phyloP scores from a whole-genome alignment of 2,329 filamentous ascomycete genomes.

The Seiridium unicorne region DNA sequence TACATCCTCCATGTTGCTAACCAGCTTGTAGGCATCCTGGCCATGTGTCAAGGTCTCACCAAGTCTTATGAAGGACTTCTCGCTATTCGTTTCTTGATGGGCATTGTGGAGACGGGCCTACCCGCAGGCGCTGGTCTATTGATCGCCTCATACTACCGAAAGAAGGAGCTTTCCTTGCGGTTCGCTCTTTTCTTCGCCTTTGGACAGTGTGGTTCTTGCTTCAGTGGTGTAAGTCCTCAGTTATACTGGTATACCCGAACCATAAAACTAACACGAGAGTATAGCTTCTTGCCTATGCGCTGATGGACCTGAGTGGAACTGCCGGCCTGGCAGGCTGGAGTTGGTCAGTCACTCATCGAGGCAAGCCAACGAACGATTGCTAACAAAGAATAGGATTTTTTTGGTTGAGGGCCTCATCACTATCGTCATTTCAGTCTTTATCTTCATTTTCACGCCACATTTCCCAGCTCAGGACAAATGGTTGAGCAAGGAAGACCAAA shows the following conservation, averaged over 20 bases:
- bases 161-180: slow-evolving; percentile 4
- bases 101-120: slow-evolving; percentile 28
- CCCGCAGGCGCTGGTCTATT: slow-evolving; percentile 23
- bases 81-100: slow-evolving; percentile 37
- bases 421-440: neutral
- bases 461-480: slow-evolving; percentile 5
- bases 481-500: neutral
- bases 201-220: slow-evolving; percentile 3
- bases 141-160: slow-evolving; percentile 6
- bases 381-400: slow-evolving; percentile 2
- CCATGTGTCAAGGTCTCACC: slow-evolving; percentile 30
- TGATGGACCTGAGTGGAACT: neutral
- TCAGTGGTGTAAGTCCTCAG: slow-evolving; percentile 1
- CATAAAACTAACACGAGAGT: neutral
- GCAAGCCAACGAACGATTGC: neutral
- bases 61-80: slow-evolving; percentile 38
- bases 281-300: slow-evolving; percentile 5
- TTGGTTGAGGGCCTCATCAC: slow-evolving; percentile 2
- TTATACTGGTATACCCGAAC: neutral
- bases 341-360: neutral
- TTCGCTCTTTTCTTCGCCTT: slow-evolving; percentile 6
- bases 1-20: neutral
- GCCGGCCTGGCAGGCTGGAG: slow-evolving; percentile 1
- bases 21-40: slow-evolving; percentile 11
- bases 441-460: slow-evolving; percentile 6